phyloP scores from a whole-genome alignment of 1,139 yeast genomes.

The Candida sanyaensis region DNA sequence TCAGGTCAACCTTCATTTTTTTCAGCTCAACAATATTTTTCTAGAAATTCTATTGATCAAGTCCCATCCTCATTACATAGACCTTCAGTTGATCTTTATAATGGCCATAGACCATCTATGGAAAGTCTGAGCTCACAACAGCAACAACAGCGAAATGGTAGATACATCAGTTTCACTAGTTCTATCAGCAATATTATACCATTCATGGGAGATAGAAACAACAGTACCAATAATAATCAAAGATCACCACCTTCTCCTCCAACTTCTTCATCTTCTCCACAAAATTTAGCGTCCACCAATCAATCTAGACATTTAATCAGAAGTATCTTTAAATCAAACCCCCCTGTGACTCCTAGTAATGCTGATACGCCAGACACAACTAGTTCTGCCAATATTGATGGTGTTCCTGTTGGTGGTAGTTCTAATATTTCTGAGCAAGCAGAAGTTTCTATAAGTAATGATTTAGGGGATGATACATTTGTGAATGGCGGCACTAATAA shows the following conservation, averaged over 20 bases:
- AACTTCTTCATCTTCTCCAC: conserved; percentile 11
- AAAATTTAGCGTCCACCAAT: conserved; percentile 11
- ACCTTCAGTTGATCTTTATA: conserved; percentile 35
- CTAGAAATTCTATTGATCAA: conserved; percentile 42
- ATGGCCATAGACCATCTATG: conserved; percentile 10
- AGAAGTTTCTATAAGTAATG: conserved; percentile 10
- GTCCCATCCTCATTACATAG: conserved; percentile 29
- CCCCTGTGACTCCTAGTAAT: background rate
- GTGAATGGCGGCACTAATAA: conserved; percentile 3
- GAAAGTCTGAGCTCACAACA: conserved; percentile 23
- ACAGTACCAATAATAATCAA: conserved; percentile 16
- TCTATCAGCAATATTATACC: conserved; percentile 46
- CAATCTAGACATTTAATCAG: conserved; percentile 41
- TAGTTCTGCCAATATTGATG: no score
- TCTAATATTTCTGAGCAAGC: conserved; percentile 8
- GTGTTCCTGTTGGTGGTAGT: background rate
- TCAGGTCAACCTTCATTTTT: conserved; percentile 49
- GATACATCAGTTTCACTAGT: conserved; percentile 39
- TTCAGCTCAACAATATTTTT: conserved; percentile 46
- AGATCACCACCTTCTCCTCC: conserved; percentile 25
- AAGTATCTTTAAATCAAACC: conserved; percentile 39
- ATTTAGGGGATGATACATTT: conserved; percentile 5
- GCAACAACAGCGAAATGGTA: conserved; percentile 19
- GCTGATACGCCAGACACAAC: background rate
- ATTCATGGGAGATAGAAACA: conserved; percentile 42